Evolutionary conservation across 768 basidiomycete genomes (phyloP), one percentile per base, ranked within the genome.

Genomic region (Dictyophora rubrovolvata): DNA sequence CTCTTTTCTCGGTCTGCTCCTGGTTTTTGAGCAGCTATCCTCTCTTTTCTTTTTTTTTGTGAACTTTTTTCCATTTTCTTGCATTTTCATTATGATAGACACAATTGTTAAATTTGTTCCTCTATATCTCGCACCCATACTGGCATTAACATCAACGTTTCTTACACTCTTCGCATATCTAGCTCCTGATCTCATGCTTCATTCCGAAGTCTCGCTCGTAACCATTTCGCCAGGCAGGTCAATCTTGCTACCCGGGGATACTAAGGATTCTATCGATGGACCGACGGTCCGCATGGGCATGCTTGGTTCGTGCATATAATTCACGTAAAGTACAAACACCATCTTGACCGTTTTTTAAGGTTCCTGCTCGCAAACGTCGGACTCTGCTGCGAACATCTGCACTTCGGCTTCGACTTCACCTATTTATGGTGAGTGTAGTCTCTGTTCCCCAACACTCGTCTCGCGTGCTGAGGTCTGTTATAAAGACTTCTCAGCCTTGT

Each of bases 21-120:
- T 42, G 42, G 42, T 42, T 42, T n/a, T 42, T 55, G 36, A n/a
- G 54, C 54, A 46, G 36, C n/a, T 7, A 28, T 7, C 28, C 16
- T 36, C 36, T 36, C 12, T 36, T 42, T 42, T 46, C 35, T 21
- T 55, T 20, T 42, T 42, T 42, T 42, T 42, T 12, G 10, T 28
- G 7, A 7, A 28, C 28, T 28, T 28, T 28, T 28, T 23, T 23
- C 17, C 28, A 23, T 14, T 48, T 51, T 22, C 34, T 21, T n/a
- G 20, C 16, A 36, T 28, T 34, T 21, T 49, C 42, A 50, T 52
- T 65, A 91, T 89, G 89, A 82, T 90, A 65, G 73, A 82, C 61
- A 79, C 80, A 63, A 75, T 88, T 47, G 84, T 86, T 14, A 88
- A 83, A 75, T 78, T 79, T 57, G 73, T 81, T 63, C 83, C 79